Conservation (phyloP, 2,329 filamentous ascomycete species). For the Ceratocystis alfenasii region DNA sequence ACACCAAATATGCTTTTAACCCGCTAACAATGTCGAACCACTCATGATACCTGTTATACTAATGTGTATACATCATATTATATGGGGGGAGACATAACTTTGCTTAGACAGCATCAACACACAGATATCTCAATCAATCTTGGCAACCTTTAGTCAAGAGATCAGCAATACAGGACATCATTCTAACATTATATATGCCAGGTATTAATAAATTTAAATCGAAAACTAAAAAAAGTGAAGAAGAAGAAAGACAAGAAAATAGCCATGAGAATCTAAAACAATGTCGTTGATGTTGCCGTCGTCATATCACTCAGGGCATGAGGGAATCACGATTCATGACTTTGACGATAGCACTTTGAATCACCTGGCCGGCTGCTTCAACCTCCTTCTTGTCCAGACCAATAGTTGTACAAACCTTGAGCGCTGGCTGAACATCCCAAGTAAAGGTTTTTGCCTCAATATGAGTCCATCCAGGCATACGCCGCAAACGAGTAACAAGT, state of each 20-base stretch:
- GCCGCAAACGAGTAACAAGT: constrained; percentile 76
- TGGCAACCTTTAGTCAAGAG: no score
- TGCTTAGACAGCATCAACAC: no score
- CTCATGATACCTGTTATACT: no score
- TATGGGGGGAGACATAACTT: no score
- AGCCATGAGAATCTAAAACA: not conserved
- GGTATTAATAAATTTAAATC: no score
- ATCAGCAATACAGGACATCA: no score
- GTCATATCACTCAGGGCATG: constrained; percentile 10
- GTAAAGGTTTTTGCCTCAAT: constrained; percentile 56
- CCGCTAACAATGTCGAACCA: no score
- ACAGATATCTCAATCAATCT: no score
- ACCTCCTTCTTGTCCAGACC: constrained; percentile 87
- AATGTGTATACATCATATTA: no score
- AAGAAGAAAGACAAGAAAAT: not conserved
- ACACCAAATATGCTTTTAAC: no score
- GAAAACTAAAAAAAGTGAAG: not conserved
- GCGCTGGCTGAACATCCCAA: constrained; percentile 61
- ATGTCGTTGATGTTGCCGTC: not conserved
- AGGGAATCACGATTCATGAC: constrained; percentile 52
- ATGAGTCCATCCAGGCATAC: constrained; percentile 51
- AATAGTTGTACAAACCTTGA: constrained; percentile 84
- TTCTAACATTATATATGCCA: no score
- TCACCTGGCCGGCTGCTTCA: constrained; percentile 79
- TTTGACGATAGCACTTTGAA: constrained; percentile 89